Conservation (phyloP, 2,329 filamentous ascomycete species). For the Hypoxylon sp. region DNA sequence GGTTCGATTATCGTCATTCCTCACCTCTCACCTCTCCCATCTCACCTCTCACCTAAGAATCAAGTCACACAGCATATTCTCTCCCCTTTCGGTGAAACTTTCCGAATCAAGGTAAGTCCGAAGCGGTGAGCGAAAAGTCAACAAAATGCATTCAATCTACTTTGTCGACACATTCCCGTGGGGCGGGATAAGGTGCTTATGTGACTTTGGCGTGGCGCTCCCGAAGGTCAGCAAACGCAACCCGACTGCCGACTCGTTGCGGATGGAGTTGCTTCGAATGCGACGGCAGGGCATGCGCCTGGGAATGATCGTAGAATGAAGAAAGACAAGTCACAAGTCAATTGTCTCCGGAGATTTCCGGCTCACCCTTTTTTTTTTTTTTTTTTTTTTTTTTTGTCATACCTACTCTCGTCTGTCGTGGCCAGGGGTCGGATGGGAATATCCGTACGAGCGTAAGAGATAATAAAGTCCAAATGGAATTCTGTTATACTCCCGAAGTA, state of each 20-base stretch:
- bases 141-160: constrained; percentile 10
- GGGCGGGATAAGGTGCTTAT: constrained; percentile 40
- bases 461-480: constrained; percentile 1
- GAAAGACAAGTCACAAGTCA: neutral
- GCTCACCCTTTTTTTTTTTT: too few species aligned
- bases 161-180: constrained; percentile 25
- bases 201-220: constrained; percentile 5
- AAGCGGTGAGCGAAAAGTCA: constrained; percentile 6
- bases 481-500: neutral
- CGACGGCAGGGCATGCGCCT: constrained; percentile 5
- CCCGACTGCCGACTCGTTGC: neutral
- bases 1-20: too few species aligned
- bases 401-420: neutral
- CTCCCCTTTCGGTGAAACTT: neutral
- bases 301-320: too few species aligned
- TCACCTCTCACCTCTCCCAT: too few species aligned
- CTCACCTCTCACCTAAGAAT: neutral
- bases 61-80: neutral
- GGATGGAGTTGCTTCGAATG: constrained; percentile 15
- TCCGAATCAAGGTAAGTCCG: constrained; percentile 1
- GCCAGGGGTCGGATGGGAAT: neutral
- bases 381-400: too few species aligned
- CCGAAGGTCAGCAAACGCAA: constrained; percentile 20
- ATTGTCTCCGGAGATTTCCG: constrained; percentile 27
- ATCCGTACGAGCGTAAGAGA: too few species aligned